phyloP scores from a whole-genome alignment of 1,284 basidiomycete genomes.

The Apiotrichum veenhuisii region DNA sequence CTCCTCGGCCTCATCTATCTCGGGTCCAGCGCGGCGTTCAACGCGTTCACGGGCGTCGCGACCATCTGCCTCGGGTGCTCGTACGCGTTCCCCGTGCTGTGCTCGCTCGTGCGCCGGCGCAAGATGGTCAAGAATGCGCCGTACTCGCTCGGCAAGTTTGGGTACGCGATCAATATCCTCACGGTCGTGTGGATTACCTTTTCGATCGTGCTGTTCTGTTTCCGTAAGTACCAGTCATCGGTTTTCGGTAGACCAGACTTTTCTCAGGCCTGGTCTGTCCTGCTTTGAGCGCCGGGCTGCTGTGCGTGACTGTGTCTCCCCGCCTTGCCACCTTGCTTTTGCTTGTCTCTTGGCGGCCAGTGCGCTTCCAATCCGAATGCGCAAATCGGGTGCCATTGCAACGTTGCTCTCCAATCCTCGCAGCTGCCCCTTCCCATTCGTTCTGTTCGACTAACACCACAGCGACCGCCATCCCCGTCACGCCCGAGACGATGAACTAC shows the following conservation, averaged over 20 bases:
- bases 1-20: constrained; percentile 50
- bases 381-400: background rate
- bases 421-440: constrained; percentile 21
- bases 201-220: constrained; percentile 21
- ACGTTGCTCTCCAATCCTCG: constrained; percentile 23
- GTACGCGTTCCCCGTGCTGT: constrained; percentile 49
- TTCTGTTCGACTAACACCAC: constrained; percentile 12
- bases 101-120: constrained; percentile 46
- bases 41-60: constrained; percentile 44
- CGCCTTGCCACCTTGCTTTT: too few relatives aligned
- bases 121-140: constrained; percentile 39
- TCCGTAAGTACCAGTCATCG: constrained; percentile 13
- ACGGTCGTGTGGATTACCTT: constrained; percentile 20
- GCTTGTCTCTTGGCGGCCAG: too few relatives aligned
- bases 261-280: too few relatives aligned
- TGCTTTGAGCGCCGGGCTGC: too few relatives aligned
- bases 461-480: constrained; percentile 36
- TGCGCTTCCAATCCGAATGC: too few relatives aligned
- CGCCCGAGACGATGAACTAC: constrained; percentile 44
- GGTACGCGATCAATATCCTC: constrained; percentile 43
- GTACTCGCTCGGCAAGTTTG: constrained; percentile 44
- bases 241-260: too few relatives aligned
- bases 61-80: constrained; percentile 43
- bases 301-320: too few relatives aligned
- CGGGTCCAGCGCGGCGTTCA: constrained; percentile 45